phyloP scores from a whole-genome alignment of 805 yeast genomes.

The Starmerella bombicola region DNA sequence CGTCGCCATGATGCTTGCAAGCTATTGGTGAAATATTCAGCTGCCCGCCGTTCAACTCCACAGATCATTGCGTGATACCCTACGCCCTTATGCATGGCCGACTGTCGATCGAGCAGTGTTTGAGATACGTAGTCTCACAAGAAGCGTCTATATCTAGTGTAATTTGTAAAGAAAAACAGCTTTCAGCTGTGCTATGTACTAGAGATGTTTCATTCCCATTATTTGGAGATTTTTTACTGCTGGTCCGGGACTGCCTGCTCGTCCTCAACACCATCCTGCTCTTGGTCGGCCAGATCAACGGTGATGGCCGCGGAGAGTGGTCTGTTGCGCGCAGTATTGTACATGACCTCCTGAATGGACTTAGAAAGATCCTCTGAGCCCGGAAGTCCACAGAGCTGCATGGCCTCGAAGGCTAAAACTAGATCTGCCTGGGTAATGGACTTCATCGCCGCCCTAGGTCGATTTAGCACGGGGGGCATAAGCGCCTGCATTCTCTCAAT shows the following conservation, averaged over 20 bases:
- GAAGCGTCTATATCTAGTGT: too few relatives aligned
- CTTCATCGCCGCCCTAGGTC: slow-evolving; percentile 5
- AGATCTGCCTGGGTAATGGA: slow-evolving; percentile 2
- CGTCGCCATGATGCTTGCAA: slow-evolving; percentile 53
- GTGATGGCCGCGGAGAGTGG: slow-evolving; percentile 5
- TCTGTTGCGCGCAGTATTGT: slow-evolving; percentile 6
- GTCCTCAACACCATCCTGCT: neutral
- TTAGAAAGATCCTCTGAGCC: neutral
- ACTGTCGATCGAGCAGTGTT: too few relatives aligned
- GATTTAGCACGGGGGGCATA: neutral
- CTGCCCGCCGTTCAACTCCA: too few relatives aligned
- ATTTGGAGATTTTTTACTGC: too few relatives aligned
- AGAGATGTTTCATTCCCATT: too few relatives aligned
- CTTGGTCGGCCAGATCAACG: slow-evolving; percentile 6
- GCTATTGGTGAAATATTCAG: neutral
- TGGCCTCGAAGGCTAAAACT: slow-evolving; percentile 12
- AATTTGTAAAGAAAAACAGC: too few relatives aligned
- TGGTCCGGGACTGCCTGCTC: neutral
- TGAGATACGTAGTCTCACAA: too few relatives aligned
- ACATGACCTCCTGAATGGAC: slow-evolving; percentile 1
- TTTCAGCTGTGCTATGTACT: too few relatives aligned
- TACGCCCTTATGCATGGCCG: neutral
- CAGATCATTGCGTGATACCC: neutral
- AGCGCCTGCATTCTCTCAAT: slow-evolving; percentile 1
- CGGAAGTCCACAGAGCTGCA: slow-evolving; percentile 3